These are phyloP conservation scores for Brachypodium distachyon DNA, from an alignment of 202 grass and related monocot species.

Conservation along the genomic window DNA sequence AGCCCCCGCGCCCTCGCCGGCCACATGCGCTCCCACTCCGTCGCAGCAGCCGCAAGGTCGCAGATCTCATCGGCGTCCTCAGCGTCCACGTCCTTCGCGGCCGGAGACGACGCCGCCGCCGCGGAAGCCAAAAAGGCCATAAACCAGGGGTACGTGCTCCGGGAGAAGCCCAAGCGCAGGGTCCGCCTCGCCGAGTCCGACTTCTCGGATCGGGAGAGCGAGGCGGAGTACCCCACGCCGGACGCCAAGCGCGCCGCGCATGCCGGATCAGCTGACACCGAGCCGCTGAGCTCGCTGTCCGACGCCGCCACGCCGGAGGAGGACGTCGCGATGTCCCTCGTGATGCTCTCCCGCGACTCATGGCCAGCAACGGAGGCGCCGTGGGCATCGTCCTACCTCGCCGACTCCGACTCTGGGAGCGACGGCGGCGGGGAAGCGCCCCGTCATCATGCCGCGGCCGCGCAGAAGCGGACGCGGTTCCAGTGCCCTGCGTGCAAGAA, in stretches of 20 bases:
- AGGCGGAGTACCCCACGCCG: constrained; percentile 31
- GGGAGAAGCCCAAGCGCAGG: constrained; percentile 44
- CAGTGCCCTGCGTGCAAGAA: constrained; percentile 95
- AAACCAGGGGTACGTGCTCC: constrained; percentile 26
- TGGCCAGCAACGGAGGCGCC: constrained; percentile 39
- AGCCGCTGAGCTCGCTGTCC: constrained; percentile 60
- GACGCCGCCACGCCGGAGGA: constrained; percentile 63
- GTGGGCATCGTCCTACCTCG: not conserved
- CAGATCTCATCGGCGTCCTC: constrained; percentile 46
- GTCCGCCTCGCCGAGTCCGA: constrained; percentile 24
- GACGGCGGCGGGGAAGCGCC: constrained; percentile 7
- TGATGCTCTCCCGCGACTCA: constrained; percentile 77
- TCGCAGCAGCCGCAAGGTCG: constrained; percentile 15
- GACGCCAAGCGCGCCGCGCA: constrained; percentile 30
- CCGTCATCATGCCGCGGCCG: not conserved
- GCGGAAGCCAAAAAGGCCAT: not conserved
- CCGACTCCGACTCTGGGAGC: constrained; percentile 23
- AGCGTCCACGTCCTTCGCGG: constrained; percentile 22
- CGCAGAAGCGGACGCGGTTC: constrained; percentile 49
- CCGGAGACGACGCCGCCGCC: constrained; percentile 17
- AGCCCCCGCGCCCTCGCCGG: constrained; percentile 73
- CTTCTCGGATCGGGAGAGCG: constrained; percentile 54
- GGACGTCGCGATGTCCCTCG: constrained; percentile 60
- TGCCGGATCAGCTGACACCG: constrained; percentile 34
- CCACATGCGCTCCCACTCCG: constrained; percentile 90